Evolutionary conservation across 495 filamentous ascomycete species (phyloP), one percentile per base, ranked within the genome.

Genomic region (Xeromyces bisporus): DNA sequence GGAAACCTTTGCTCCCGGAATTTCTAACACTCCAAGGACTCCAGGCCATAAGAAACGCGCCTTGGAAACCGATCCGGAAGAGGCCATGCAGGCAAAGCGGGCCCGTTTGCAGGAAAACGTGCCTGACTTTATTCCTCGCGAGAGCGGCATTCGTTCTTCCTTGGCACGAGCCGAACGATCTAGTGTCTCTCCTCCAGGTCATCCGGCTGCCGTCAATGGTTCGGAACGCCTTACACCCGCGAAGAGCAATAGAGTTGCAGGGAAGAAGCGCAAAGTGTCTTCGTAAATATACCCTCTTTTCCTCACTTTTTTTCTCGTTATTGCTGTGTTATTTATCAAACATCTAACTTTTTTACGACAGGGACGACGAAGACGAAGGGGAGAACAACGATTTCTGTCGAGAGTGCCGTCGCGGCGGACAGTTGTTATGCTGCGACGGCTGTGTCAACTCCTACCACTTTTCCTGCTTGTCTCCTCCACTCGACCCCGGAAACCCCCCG

Each of bases 361-460:
- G 20, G 32, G 41, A 26, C 37, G 41, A 35, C 33, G 39, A 38
- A 31, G 35, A 34, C 18, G 42, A 51, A 29, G 51, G 57, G 11
- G 38, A 91, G 29, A 93, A 93, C 47, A 79, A 83, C 40, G 89
- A 97, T 41, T 72, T 75, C 42, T 97, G 89, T 55, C 66, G 69
- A 29, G 66, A 82, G 7, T 97, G 89, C 53, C 71, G 75, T 40
- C 72, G 73, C 24, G 75, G 69, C 32, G 89, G 89, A n/a, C 64
- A 76, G 31, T 60, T 97, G 15, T 58, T 96, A 35, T 93, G 87
- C 56, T 97, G 89, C 51, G 89, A 96, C 51, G 77, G 77, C 28
- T 97, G 89, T 58, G 65, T 69, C 11, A 71, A 77, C 27, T 78
- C 83, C 0, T 93, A 84, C 53, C 89, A 97, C 50, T 82, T 84